These are phyloP conservation scores for Penicillium sp. DNA, from an alignment of 2,329 filamentous ascomycete species.

Conservation along the genomic window DNA sequence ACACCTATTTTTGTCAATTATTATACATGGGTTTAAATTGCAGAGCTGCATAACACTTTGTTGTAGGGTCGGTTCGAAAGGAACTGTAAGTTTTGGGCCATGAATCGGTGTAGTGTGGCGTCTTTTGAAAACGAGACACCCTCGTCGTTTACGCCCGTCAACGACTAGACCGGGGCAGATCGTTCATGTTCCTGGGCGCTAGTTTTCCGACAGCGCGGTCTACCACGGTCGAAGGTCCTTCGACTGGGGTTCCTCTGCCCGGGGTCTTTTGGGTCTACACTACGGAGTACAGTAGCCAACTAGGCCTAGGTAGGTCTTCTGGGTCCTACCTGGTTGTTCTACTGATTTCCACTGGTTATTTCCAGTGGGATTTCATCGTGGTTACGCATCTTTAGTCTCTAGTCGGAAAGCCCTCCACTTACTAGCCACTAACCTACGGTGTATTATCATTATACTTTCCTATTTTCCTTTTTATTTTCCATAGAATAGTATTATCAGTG, in stretches of 20 bases:
- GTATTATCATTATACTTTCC: constrained; percentile 2
- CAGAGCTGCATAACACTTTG: constrained; percentile 1
- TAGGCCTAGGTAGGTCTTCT: neutral
- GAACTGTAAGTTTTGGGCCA: constrained; percentile 1
- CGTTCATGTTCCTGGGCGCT: constrained; percentile 16
- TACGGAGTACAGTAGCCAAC: too few relatives aligned
- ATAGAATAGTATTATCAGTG: neutral
- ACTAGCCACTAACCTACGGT: neutral
- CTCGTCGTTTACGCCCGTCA: neutral
- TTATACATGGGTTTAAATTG: neutral
- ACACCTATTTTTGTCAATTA: neutral
- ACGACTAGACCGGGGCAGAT: constrained; percentile 3
- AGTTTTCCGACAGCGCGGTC: constrained; percentile 14
- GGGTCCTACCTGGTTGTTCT: neutral
- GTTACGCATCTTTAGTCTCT: neutral
- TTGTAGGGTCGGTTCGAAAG: neutral
- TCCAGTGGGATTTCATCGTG: neutral
- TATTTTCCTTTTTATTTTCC: neutral
- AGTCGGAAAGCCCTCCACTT: neutral
- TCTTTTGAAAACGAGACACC: neutral
- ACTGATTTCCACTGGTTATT: neutral
- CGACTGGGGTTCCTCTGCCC: neutral
- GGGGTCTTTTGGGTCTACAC: neutral
- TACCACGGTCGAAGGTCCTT: constrained; percentile 4
- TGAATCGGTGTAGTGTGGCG: constrained; percentile 14